Conservation (phyloP, 441 rosid genomes). For the Pelargonium fulgidum region DNA sequence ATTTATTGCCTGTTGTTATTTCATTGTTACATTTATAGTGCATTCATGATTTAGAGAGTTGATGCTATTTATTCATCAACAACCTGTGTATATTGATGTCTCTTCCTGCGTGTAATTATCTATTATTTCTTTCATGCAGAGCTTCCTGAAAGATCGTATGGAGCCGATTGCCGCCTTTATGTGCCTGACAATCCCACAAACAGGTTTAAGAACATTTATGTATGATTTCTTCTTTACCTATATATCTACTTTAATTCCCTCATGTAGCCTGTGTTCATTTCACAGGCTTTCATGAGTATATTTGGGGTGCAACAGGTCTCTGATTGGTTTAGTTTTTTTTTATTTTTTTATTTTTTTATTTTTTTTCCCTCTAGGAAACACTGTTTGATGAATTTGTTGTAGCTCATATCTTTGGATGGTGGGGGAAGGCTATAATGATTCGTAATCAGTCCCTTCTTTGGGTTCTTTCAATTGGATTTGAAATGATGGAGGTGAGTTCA, state of each 20-base stretch:
- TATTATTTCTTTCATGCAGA: slow-evolving; percentile 45
- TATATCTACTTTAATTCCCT: slow-evolving; percentile 14
- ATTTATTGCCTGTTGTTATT: too few relatives aligned
- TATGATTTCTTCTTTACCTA: slow-evolving; percentile 69
- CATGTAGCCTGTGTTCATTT: slow-evolving; percentile 4
- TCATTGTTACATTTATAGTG: too few relatives aligned
- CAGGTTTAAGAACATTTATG: slow-evolving; percentile 99
- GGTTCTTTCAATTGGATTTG: slow-evolving; percentile 97
- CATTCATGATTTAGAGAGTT: too few relatives aligned
- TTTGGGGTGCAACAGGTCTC: slow-evolving; percentile 11
- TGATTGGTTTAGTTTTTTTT: slow-evolving; percentile 22
- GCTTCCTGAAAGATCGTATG: slow-evolving; percentile 96
- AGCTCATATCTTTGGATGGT: slow-evolving; percentile 99
- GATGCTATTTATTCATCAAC: too few relatives aligned
- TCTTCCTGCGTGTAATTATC: not conserved
- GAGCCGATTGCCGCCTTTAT: slow-evolving; percentile 90
- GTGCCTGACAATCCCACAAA: slow-evolving; percentile 74
- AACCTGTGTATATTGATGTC: too few relatives aligned
- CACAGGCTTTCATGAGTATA: not conserved
- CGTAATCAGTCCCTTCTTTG: slow-evolving; percentile 97
- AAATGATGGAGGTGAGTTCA: slow-evolving; percentile 89
- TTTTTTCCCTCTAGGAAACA: slow-evolving; percentile 72
- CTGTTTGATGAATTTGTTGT: slow-evolving; percentile 93
- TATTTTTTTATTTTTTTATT: too few relatives aligned
- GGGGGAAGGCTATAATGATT: slow-evolving; percentile 97